Percentiles rank a stretch among this genome's conserved stretches.
phyloP scores from a whole-genome alignment of 805 yeast species.

The Clavispora asparagi region DNA sequence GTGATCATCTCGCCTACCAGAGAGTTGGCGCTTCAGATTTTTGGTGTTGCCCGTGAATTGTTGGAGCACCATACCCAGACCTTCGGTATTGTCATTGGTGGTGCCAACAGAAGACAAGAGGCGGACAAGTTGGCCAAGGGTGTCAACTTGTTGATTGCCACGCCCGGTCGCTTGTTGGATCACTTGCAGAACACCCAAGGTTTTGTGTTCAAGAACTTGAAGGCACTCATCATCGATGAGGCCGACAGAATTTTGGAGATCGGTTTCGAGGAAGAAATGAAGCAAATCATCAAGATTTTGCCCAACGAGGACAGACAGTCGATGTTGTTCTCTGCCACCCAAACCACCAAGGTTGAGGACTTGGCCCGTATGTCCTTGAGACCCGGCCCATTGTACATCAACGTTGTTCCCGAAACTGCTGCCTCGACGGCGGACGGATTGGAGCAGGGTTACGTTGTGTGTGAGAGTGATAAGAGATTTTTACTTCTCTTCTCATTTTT shows the following conservation, averaged over 20 bases:
- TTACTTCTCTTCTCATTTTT: conserved; percentile 84
- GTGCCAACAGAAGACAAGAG: conserved; percentile 96
- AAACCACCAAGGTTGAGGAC: conserved; percentile 97
- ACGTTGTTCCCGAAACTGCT: conserved; percentile 80
- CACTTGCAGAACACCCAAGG: conserved; percentile 95
- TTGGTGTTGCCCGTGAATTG: conserved; percentile 94
- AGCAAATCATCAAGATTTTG: conserved; percentile 86
- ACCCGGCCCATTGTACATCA: conserved; percentile 89
- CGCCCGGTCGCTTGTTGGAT: conserved; percentile 96
- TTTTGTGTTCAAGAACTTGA: conserved; percentile 88
- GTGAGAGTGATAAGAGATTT: conserved; percentile 94
- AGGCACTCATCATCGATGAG: conserved; percentile 92
- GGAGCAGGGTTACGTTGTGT: conserved; percentile 97
- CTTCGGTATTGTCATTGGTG: conserved; percentile 95
- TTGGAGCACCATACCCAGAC: conserved; percentile 91
- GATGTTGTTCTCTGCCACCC: conserved; percentile 98
- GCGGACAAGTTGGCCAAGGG: conserved; percentile 93
- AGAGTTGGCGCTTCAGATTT: conserved; percentile 94
- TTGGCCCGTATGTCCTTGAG: conserved; percentile 93
- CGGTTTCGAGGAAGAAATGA: conserved; percentile 99
- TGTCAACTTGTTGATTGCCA: conserved; percentile 89
- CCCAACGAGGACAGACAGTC: conserved; percentile 93
- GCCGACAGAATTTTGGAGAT: conserved; percentile 97
- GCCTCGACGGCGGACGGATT: conserved; percentile 93
- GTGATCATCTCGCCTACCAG: conserved; percentile 95